Base-by-base conservation (phyloP, 1,284 basidiomycete genomes). In the Cutaneotrichosporon sp. region DNA sequence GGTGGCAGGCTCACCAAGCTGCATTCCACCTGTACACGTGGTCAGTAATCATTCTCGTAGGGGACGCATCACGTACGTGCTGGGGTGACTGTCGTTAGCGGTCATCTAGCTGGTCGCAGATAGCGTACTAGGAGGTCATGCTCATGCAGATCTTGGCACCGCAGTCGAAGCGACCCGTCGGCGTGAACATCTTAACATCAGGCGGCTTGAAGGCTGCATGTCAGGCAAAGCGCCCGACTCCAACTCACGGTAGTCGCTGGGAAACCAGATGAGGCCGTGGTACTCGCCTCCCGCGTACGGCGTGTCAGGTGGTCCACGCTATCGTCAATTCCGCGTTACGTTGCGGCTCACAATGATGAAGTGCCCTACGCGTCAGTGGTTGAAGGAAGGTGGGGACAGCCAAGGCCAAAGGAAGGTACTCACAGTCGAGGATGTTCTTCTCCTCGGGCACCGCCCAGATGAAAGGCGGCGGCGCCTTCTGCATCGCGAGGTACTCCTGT, bases 101-200 rank as follows among this genome's bases (percentile, higher is more conserved):
- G 1, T 38, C 6, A n/a, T 5, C 34, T 5, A 18, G 0, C 16
- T 46, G 18, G 7, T 18, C 5, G n/a, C 7, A n/a, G 13, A 53
- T 32, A 34, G 38, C 90, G 80, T 73, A 93, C 92, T 79, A 97
- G 76, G 93, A 91, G 4, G 92, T 94, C 92, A 95, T 95, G 46
- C 91, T 93, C 82, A 94, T 94, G 77, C 92, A 96, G 69, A 97
- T 97, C 85, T 94, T 95, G 82, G 89, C 89, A 82, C 95, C 91
- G 32, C 91, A 89, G 72, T 92, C 88, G 80, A 97, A 97, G 59
- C 94, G 87, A 13, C 94, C 94, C 16, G 91, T 93, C 0, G 94
- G 94, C 22, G 94, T 97, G 76, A 91, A 87, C 90, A 97, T 91
- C 90, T 97, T 97, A 83, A 97, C 96, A 63, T 94, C 94, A 66